These are phyloP conservation scores for Akanthomyces lecanii DNA, from an alignment of 2,329 filamentous ascomycete species.

Conservation along the genomic window DNA sequence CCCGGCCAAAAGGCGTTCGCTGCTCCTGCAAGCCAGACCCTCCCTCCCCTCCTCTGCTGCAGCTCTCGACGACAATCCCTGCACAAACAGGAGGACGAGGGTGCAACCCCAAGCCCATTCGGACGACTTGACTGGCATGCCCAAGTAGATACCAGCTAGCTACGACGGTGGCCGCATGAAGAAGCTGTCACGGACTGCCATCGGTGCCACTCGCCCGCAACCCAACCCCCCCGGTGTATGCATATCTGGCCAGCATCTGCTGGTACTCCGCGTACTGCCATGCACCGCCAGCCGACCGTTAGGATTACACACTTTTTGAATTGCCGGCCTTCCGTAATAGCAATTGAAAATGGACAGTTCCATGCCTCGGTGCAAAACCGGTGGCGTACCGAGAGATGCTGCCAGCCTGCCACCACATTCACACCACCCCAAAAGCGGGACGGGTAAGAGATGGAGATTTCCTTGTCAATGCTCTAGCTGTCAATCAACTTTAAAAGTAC, in stretches of 20 bases:
- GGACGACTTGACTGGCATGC: slow-evolving; percentile 1
- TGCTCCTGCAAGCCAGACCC: slow-evolving; percentile 10
- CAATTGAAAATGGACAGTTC: background rate
- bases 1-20: background rate
- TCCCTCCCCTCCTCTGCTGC: background rate
- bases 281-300: background rate
- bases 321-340: background rate
- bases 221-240: background rate
- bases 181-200: slow-evolving; percentile 1
- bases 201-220: background rate
- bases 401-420: background rate
- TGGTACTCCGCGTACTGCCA: background rate
- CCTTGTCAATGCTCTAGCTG: background rate
- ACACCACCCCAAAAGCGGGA: background rate
- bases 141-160: background rate
- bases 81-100: background rate
- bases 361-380: background rate
- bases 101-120: background rate
- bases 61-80: background rate
- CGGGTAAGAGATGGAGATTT: background rate
- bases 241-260: background rate
- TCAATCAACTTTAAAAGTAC: background rate
- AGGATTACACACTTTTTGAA: background rate
- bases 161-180: background rate
- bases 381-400: background rate